Evolutionary conservation across 495 filamentous ascomycete species (phyloP).

Genomic region (Mycothermus thermophilus): DNA sequence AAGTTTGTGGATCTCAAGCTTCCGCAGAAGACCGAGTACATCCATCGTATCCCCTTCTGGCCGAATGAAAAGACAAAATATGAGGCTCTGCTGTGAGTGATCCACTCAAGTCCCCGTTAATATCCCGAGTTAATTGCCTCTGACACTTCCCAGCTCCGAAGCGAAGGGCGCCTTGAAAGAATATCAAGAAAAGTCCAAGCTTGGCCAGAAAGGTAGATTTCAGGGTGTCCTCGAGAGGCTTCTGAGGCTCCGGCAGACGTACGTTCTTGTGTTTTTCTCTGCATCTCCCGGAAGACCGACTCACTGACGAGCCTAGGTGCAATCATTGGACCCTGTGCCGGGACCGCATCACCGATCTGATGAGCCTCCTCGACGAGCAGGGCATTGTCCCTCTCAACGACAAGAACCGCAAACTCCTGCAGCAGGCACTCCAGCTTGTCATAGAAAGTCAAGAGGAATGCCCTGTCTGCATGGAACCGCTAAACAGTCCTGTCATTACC

Average conservation of each 20-base stretch:
- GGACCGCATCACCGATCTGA: slow-evolving; percentile 53
- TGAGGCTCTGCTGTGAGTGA: slow-evolving; percentile 46
- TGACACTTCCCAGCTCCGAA: slow-evolving; percentile 41
- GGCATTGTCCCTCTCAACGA: slow-evolving; percentile 56
- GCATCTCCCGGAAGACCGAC: background rate
- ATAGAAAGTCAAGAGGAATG: slow-evolving; percentile 79
- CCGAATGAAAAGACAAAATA: slow-evolving; percentile 70
- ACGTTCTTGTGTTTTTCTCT: background rate
- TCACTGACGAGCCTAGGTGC: slow-evolving; percentile 25
- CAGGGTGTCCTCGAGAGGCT: slow-evolving; percentile 62
- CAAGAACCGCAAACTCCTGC: slow-evolving; percentile 59
- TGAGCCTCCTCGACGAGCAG: slow-evolving; percentile 49
- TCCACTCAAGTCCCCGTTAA: slow-evolving; percentile 2
- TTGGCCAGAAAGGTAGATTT: slow-evolving; percentile 35
- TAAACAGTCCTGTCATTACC: slow-evolving; percentile 72
- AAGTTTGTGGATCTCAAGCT: slow-evolving; percentile 72
- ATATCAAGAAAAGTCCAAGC: slow-evolving; percentile 34
- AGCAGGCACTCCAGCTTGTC: slow-evolving; percentile 61
- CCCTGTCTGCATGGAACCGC: slow-evolving; percentile 62
- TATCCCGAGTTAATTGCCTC: background rate
- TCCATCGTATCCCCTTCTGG: slow-evolving; percentile 66
- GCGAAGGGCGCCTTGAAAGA: slow-evolving; percentile 57
- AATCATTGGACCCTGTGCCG: slow-evolving; percentile 80
- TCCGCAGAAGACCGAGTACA: slow-evolving; percentile 63
- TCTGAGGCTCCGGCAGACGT: slow-evolving; percentile 67